Conservation (phyloP, 306 rosid species). For the Dryas octopetala region DNA sequence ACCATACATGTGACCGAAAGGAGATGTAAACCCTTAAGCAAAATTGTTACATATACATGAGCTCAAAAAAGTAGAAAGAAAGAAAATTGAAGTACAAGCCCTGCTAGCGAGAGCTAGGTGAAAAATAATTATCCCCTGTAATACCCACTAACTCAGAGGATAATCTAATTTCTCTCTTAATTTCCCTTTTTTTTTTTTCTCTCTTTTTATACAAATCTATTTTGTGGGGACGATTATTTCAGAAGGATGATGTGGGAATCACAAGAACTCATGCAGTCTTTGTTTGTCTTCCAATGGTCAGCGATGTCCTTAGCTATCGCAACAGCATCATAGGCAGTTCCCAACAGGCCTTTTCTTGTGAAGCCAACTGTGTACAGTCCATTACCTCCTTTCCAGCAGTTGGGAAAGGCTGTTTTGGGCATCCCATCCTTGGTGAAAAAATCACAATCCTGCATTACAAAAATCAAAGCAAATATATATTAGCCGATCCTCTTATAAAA, state of each 20-base stretch:
- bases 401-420: slow-evolving; percentile 84
- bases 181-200: background rate
- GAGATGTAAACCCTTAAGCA: slow-evolving; percentile 31
- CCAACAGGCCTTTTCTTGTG: slow-evolving; percentile 76
- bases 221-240: slow-evolving; percentile 25
- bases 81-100: slow-evolving; percentile 15
- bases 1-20: slow-evolving; percentile 2
- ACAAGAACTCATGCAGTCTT: slow-evolving; percentile 27
- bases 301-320: slow-evolving; percentile 63
- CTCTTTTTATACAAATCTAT: slow-evolving; percentile 12
- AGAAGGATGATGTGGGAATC: slow-evolving; percentile 51
- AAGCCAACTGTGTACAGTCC: slow-evolving; percentile 91
- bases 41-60: slow-evolving; percentile 49
- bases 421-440: slow-evolving; percentile 74
- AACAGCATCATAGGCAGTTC: slow-evolving; percentile 70
- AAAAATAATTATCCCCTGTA: slow-evolving; percentile 18
- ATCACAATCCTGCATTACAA: slow-evolving; percentile 45
- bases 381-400: slow-evolving; percentile 81
- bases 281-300: slow-evolving; percentile 47
- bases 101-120: slow-evolving; percentile 8
- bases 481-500: too few species aligned
- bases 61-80: slow-evolving; percentile 37
- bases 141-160: slow-evolving; percentile 17
- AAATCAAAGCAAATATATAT: background rate
- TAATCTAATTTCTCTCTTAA: background rate